Base-by-base conservation (phyloP, 2,329 filamentous ascomycete genomes). In the Diaporthe longicolla region DNA sequence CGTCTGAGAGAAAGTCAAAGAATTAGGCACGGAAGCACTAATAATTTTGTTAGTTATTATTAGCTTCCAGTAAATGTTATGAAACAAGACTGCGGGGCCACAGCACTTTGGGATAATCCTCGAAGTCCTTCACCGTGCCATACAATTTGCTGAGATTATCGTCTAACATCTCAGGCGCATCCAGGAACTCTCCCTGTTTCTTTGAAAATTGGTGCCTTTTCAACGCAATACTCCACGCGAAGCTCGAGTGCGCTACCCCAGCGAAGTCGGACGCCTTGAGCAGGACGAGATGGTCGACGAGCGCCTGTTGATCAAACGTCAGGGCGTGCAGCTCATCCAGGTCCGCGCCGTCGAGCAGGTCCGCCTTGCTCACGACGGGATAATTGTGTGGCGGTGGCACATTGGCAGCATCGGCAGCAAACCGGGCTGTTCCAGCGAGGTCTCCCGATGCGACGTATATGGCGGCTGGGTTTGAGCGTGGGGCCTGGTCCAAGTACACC, bases 241-340 rank as follows among this genome's bases (percentile, higher is more conserved):
- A 72, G 50, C 70, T 72, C 26, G 70, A 72, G 37, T 72, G 70
- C 13, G 70, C 70, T 10, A 72, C 59, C 5, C 70, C 70, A 10
- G 70, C 70, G 37, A 72, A 72, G n/a, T 58, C 59, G 17, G 70
- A 72, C 24, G 35, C 70, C 70, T 57, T 68, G 11, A 72, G 59
- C 15, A 72, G 29, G 9, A 72, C 59, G 0, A 72, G 70, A 26
- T 72, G 68, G 70, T 72, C 70, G 11, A 72, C 59, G 13, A 65
- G 58, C 5, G 70, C 70, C 59, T 72, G 70, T 50, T 72, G 70
- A 11, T 68, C 70, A 8, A 63, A 66, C 8, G 48, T 54, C 37
- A 68, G 54, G 48, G 70, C 50, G 17, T 32, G 29, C 3, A 72
- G 70, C 19, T 2, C 37, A 24, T 50, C 37, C 24, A 66, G 35